A percentile compares a stretch with the other conserved stretches of the same genome.
Evolutionary conservation across 805 yeast genomes (phyloP).

Genomic region (Wickerhamiella musiphila): DNA sequence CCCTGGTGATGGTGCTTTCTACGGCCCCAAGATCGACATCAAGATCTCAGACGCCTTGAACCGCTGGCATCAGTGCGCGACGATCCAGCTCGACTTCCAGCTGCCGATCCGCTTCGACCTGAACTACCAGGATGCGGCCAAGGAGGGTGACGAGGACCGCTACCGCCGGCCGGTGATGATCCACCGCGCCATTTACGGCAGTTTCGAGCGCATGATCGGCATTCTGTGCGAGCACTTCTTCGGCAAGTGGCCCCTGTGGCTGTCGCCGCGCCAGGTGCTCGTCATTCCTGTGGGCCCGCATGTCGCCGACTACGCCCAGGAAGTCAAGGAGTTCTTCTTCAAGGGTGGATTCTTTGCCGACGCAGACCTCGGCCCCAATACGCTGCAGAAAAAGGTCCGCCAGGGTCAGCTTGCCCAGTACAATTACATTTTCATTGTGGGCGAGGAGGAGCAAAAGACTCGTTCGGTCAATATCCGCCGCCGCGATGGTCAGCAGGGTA

Average conservation of each 20-base stretch:
- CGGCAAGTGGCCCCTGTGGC: slow-evolving; percentile 99
- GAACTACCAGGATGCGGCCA: slow-evolving; percentile 44
- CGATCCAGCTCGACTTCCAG: slow-evolving; percentile 97
- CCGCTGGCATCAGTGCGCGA: slow-evolving; percentile 99
- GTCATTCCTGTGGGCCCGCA: slow-evolving; percentile 95
- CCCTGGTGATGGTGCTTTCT: slow-evolving; percentile 92
- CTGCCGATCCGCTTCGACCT: slow-evolving; percentile 85
- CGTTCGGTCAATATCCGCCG: slow-evolving; percentile 85
- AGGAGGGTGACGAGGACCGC: slow-evolving; percentile 26
- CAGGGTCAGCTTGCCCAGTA: slow-evolving; percentile 87
- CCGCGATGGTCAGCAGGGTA: slow-evolving; percentile 91
- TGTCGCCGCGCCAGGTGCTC: slow-evolving; percentile 95
- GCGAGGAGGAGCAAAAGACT: slow-evolving; percentile 76
- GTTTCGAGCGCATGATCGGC: slow-evolving; percentile 98
- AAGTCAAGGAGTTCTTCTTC: slow-evolving; percentile 46
- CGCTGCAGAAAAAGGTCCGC: slow-evolving; percentile 95
- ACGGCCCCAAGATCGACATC: slow-evolving; percentile 96
- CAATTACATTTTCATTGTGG: slow-evolving; percentile 92
- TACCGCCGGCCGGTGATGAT: slow-evolving; percentile 92
- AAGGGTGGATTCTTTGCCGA: slow-evolving; percentile 76
- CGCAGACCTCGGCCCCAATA: slow-evolving; percentile 85
- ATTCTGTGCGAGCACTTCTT: slow-evolving; percentile 94
- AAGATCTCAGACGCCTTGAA: slow-evolving; percentile 84
- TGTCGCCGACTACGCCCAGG: slow-evolving; percentile 77
- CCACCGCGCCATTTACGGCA: slow-evolving; percentile 96